phyloP scores from a whole-genome alignment of 2,329 filamentous ascomycete species.

The Elsinoe fawcettii region DNA sequence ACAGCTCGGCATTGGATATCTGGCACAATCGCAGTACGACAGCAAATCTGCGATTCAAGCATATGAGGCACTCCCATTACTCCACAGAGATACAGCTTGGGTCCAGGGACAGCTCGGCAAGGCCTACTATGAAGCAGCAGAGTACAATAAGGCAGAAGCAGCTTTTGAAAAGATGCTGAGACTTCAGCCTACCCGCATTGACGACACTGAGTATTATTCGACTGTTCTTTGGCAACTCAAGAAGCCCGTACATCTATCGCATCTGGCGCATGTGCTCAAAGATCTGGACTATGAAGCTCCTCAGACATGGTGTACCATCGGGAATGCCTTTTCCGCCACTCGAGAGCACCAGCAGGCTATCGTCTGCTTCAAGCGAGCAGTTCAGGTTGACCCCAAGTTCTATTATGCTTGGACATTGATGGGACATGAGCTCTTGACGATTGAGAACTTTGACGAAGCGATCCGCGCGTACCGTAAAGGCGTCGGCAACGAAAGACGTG shows the following conservation, averaged over 20 bases:
- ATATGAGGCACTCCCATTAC: constrained; percentile 61
- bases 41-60: constrained; percentile 68
- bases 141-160: constrained; percentile 79
- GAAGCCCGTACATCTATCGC: constrained; percentile 82
- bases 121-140: constrained; percentile 82
- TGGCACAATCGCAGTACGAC: constrained; percentile 68
- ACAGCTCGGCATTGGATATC: constrained; percentile 74
- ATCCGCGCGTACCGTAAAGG: constrained; percentile 78
- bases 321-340: constrained; percentile 88
- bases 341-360: constrained; percentile 92
- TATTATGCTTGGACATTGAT: constrained; percentile 94
- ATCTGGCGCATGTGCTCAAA: constrained; percentile 81
- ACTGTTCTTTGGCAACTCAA: constrained; percentile 99
- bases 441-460: constrained; percentile 96
- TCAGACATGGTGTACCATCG: constrained; percentile 90
- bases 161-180: constrained; percentile 73
- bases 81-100: constrained; percentile 86
- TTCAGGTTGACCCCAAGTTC: constrained; percentile 80
- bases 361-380: constrained; percentile 88
- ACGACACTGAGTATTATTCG: constrained; percentile 97
- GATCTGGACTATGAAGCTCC: constrained; percentile 83
- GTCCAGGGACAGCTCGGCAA: constrained; percentile 84
- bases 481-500: constrained; percentile 75
- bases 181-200: constrained; percentile 70
- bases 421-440: constrained; percentile 89